Conservation (phyloP, 1,284 basidiomycete genomes). For the Athelia psychrophila region DNA sequence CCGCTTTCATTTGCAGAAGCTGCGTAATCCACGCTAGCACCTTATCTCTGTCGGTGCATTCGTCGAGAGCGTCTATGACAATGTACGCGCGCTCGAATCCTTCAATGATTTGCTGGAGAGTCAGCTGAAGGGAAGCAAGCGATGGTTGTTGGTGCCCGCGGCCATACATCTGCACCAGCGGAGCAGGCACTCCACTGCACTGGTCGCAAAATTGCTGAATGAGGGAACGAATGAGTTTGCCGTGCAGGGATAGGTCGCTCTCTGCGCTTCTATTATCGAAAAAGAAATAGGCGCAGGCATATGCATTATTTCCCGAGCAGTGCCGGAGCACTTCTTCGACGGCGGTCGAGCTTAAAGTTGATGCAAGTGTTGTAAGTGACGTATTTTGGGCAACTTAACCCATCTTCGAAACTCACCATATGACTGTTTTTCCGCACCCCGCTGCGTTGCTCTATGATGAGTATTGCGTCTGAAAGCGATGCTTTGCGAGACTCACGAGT, state of each 20-base stretch:
- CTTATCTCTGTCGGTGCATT: background rate
- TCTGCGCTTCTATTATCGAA: background rate
- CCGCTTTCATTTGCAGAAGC: background rate
- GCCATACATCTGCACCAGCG: background rate
- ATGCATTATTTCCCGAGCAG: background rate
- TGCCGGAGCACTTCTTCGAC: background rate
- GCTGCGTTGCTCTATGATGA: background rate
- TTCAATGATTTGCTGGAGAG: background rate
- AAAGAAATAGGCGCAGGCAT: background rate
- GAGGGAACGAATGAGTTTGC: background rate
- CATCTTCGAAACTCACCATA: background rate
- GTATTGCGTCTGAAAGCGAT: background rate
- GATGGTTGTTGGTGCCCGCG: background rate
- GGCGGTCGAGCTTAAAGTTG: background rate
- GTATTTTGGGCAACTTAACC: background rate
- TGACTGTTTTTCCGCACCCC: background rate
- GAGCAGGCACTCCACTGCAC: background rate
- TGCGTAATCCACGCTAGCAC: background rate
- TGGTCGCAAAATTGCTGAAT: background rate
- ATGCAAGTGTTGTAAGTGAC: background rate
- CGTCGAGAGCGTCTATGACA: background rate
- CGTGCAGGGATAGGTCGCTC: background rate
- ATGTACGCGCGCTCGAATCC: background rate
- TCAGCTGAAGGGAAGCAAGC: background rate
- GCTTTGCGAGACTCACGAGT: background rate